Evolutionary conservation across 1,139 yeast genomes (phyloP).

Genomic region (Candida tunisiensis): DNA sequence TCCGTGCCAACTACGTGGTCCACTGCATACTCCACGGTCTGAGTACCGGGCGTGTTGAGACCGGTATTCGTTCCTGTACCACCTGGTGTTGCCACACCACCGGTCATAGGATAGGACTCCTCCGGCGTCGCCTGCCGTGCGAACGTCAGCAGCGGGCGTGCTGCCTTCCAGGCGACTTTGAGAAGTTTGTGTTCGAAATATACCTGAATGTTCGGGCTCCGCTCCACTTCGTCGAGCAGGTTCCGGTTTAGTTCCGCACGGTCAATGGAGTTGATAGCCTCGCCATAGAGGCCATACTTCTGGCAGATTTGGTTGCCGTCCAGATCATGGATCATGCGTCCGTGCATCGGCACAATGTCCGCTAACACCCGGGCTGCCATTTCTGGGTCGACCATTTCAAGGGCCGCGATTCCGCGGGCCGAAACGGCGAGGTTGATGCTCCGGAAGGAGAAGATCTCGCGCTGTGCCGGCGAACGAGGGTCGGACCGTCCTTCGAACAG

Average conservation of each 20-base stretch:
- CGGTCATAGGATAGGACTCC: slow-evolving; percentile 2
- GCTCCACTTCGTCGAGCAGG: slow-evolving; percentile 45
- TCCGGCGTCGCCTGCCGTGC: slow-evolving; percentile 2
- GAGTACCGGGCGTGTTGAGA: slow-evolving; percentile 2
- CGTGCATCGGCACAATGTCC: slow-evolving; percentile 68
- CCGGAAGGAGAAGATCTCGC: slow-evolving; percentile 12
- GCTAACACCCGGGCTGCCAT: slow-evolving; percentile 40
- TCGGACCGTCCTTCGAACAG: slow-evolving; percentile 45
- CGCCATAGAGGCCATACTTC: slow-evolving; percentile 70
- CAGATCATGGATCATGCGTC: slow-evolving; percentile 73
- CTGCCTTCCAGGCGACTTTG: slow-evolving; percentile 4
- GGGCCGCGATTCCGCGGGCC: slow-evolving; percentile 61
- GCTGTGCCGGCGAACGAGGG: slow-evolving; percentile 13
- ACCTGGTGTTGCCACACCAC: slow-evolving; percentile 3
- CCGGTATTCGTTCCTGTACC: background rate
- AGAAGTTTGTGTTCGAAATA: slow-evolving; percentile 42
- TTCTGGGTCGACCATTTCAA: slow-evolving; percentile 40
- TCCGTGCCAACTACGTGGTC: slow-evolving; percentile 72
- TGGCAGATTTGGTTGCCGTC: slow-evolving; percentile 54
- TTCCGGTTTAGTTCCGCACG: slow-evolving; percentile 50
- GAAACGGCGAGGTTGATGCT: slow-evolving; percentile 84
- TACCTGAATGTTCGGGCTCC: slow-evolving; percentile 26
- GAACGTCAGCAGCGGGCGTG: slow-evolving; percentile 3
- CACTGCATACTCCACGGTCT: slow-evolving; percentile 16
- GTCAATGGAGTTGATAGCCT: slow-evolving; percentile 73